Conservation (phyloP, 1,284 basidiomycete genomes). For the Pseudozyma thailandica region DNA sequence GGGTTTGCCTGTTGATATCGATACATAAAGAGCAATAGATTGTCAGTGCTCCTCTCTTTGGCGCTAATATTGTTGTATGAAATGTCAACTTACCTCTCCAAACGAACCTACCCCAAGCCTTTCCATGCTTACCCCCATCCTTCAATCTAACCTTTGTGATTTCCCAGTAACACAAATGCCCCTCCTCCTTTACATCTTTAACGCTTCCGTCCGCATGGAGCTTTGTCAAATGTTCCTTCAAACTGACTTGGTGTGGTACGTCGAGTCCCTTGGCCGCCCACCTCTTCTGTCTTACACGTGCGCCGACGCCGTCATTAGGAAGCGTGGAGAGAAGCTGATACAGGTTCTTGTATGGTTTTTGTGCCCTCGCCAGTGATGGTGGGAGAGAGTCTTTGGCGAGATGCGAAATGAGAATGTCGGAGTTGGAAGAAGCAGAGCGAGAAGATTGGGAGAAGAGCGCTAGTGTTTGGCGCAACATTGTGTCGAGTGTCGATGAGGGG, state of each 20-base stretch:
- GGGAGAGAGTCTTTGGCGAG: slow-evolving; percentile 30
- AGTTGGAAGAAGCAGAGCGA: slow-evolving; percentile 1
- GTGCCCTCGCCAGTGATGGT: slow-evolving; percentile 19
- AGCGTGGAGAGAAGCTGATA: slow-evolving; percentile 50
- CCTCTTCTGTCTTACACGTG: slow-evolving; percentile 33
- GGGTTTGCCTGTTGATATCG: slow-evolving; percentile 29
- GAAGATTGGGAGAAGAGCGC: slow-evolving; percentile 14
- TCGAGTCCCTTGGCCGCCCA: slow-evolving; percentile 54
- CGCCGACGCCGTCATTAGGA: slow-evolving; percentile 51
- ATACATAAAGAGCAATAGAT: not conserved
- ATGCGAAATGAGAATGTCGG: slow-evolving; percentile 35
- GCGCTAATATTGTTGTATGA: not conserved
- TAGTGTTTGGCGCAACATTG: slow-evolving; percentile 36
- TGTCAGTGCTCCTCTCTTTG: not conserved
- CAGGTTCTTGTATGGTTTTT: slow-evolving; percentile 46
- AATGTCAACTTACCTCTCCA: slow-evolving; percentile 56
- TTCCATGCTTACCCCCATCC: slow-evolving; percentile 53
- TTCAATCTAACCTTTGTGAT: slow-evolving; percentile 52
- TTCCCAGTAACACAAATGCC: slow-evolving; percentile 50
- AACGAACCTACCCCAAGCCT: slow-evolving; percentile 52
- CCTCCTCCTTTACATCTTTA: slow-evolving; percentile 17
- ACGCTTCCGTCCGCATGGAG: slow-evolving; percentile 5
- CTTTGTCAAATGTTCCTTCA: slow-evolving; percentile 21
- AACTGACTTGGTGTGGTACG: slow-evolving; percentile 13
- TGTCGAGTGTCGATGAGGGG: not conserved